Base-by-base conservation (phyloP, 192 early-diverging fungal genomes). In the Backusella tuberculispora region DNA sequence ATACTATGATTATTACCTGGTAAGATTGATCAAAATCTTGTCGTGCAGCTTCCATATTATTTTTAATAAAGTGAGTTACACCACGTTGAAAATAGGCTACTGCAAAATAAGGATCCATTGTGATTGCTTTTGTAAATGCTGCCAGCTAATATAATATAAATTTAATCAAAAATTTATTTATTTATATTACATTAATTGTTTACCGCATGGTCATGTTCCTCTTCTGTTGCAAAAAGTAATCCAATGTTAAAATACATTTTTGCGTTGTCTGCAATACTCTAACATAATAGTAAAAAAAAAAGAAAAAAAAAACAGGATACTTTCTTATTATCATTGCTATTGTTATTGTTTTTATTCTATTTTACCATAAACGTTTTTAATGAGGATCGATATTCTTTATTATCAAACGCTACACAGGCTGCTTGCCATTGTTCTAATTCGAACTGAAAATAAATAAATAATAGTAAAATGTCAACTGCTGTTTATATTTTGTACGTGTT, bases 171-270 rank as follows among this genome's bases (percentile, higher is more conserved):
- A 75, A 34, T 60, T 60, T 26, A 60, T 50, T 50, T 50, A 50
- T 60, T 60, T 60, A 60, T 34, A 34, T 60, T 60, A 60, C 47
- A 60, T 60, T 60, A 60, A 60, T 56, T 66, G 89, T 92, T 86
- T 87, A 98, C 95, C 78, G 96, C 97, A 72, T 85, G 87, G 24
- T 91, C 84, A 79, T 91, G 85, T 67, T 95, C 87, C n/a, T 89
- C 88, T 41, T 94, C 69, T 40, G 91, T 91, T 5, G 94, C 86
- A 56, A 90, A 88, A 47, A 92, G 85, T 70, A 96, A 88, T 6
- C 92, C 96, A 79, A 97, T 94, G 80, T 97, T 99, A 83, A 98
- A 99, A 81, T 97, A 95, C 60, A 98, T 96, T 82, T 96, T 96
- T 45, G 96, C 90, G 14, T 90, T 91, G 79, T 97, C 94, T 46